Conservation (phyloP, 1,284 basidiomycete genomes). For the Earliella scabrosa region DNA sequence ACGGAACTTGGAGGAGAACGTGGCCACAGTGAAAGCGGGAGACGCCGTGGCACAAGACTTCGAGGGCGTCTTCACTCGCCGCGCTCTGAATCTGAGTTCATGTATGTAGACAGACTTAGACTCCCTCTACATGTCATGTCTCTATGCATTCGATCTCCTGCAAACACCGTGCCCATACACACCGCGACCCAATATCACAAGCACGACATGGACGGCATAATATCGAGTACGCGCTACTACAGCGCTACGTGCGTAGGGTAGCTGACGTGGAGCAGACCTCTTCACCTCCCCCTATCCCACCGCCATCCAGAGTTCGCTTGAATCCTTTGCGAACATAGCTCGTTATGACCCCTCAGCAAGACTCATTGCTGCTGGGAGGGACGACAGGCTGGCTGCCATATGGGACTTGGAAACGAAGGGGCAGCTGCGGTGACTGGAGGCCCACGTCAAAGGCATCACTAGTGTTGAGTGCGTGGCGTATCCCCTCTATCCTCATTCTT, state of each 20-base stretch:
- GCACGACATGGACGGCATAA: constrained; percentile 44
- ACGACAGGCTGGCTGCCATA: constrained; percentile 84
- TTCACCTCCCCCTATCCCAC: constrained; percentile 78
- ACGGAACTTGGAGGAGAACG: too few species aligned
- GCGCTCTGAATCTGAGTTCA: too few species aligned
- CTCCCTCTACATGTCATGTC: too few species aligned
- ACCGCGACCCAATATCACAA: too few species aligned
- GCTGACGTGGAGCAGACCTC: constrained; percentile 48
- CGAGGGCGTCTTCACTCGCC: too few species aligned
- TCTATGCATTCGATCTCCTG: too few species aligned
- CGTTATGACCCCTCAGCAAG: constrained; percentile 88
- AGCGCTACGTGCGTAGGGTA: background rate
- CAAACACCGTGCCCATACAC: too few species aligned
- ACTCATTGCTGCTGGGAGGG: constrained; percentile 85
- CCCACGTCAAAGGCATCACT: constrained; percentile 89
- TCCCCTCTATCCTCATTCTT: constrained; percentile 16
- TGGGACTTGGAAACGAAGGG: constrained; percentile 93
- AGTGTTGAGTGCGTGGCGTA: constrained; percentile 78
- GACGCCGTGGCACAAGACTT: too few species aligned
- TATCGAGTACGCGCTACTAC: constrained; percentile 45
- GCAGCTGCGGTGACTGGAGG: constrained; percentile 80
- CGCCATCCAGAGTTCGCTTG: constrained; percentile 80
- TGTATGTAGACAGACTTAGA: too few species aligned
- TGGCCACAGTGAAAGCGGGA: too few species aligned
- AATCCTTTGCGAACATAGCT: constrained; percentile 77